phyloP scores from a whole-genome alignment of 192 early-diverging fungal genomes.

The Glomus cerebriforme region DNA sequence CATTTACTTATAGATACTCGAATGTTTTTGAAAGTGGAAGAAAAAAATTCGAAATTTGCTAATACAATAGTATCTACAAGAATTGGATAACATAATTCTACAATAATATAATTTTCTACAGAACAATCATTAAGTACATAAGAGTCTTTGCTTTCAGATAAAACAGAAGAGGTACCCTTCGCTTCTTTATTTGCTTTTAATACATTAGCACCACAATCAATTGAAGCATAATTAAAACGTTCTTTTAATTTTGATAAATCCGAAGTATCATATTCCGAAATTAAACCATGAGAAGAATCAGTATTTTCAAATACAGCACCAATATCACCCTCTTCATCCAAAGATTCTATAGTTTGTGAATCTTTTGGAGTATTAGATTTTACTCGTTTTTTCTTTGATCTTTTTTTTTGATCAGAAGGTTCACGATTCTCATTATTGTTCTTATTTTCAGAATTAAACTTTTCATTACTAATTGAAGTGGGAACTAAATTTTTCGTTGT shows the following conservation, averaged over 20 bases:
- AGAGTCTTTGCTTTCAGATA: slow-evolving; percentile 89
- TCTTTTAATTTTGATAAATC: slow-evolving; percentile 43
- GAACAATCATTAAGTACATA: slow-evolving; percentile 95
- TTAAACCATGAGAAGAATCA: not conserved
- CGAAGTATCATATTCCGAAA: not conserved
- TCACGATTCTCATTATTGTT: not conserved
- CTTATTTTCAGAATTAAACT: not conserved
- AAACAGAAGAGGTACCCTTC: slow-evolving; percentile 74
- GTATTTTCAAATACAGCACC: not conserved
- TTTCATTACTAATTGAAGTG: not conserved
- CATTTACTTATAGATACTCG: slow-evolving; percentile 72
- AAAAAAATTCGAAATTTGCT: slow-evolving; percentile 98
- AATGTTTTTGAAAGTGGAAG: slow-evolving; percentile 89
- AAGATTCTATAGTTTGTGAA: not conserved
- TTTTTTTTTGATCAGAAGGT: not conserved
- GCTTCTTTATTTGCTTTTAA: slow-evolving; percentile 85
- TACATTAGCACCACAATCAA: slow-evolving; percentile 91
- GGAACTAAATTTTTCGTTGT: not conserved
- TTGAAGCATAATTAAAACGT: slow-evolving; percentile 94
- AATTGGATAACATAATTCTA: slow-evolving; percentile 94
- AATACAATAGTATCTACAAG: slow-evolving; percentile 86
- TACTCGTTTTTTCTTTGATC: not conserved
- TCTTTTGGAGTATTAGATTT: not conserved
- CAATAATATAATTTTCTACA: slow-evolving; percentile 80
- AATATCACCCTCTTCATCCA: slow-evolving; percentile 3